A percentile compares a stretch with the other conserved stretches of the same genome.
Conservation (phyloP, 345 rosid species). For the Lumnitzera littorea region DNA sequence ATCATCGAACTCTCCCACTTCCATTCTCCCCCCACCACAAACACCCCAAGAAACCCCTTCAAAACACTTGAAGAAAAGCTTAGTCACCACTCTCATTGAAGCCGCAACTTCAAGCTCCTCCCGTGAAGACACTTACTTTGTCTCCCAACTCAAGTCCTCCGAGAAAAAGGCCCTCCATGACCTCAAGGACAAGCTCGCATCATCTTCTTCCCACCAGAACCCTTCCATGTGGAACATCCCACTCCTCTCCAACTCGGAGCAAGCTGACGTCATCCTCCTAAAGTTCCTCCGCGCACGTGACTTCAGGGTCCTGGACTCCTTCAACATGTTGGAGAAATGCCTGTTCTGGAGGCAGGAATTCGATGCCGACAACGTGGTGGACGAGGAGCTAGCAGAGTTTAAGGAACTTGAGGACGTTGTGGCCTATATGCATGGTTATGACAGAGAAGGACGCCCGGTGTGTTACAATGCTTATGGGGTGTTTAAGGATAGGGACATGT, state of each 20-base stretch:
- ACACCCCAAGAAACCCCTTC: no score
- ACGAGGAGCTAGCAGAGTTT: conserved; percentile 70
- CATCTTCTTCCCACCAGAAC: conserved; percentile 10
- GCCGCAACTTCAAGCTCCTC: conserved; percentile 59
- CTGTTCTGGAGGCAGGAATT: conserved; percentile 79
- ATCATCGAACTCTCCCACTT: conserved; percentile 30
- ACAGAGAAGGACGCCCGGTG: conserved; percentile 81
- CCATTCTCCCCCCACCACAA: conserved; percentile 12
- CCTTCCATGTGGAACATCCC: conserved; percentile 77
- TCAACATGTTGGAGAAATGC: conserved; percentile 71
- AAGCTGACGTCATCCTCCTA: conserved; percentile 71
- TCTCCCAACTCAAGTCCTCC: conserved; percentile 62
- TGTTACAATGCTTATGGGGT: conserved; percentile 94
- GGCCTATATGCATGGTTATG: conserved; percentile 86
- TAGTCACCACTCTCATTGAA: conserved; percentile 46
- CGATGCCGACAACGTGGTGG: conserved; percentile 56
- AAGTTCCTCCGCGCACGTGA: conserved; percentile 92
- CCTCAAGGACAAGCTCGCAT: conserved; percentile 48
- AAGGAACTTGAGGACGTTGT: conserved; percentile 84
- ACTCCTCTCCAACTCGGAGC: conserved; percentile 51
- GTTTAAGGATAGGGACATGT: conserved; percentile 73
- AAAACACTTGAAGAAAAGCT: no score
- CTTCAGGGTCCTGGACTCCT: conserved; percentile 56
- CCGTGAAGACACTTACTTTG: conserved; percentile 81
- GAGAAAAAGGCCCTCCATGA: conserved; percentile 80